Evolutionary conservation across 257 asterid genomes (phyloP).

Genomic region (Przewalskia tangutica): DNA sequence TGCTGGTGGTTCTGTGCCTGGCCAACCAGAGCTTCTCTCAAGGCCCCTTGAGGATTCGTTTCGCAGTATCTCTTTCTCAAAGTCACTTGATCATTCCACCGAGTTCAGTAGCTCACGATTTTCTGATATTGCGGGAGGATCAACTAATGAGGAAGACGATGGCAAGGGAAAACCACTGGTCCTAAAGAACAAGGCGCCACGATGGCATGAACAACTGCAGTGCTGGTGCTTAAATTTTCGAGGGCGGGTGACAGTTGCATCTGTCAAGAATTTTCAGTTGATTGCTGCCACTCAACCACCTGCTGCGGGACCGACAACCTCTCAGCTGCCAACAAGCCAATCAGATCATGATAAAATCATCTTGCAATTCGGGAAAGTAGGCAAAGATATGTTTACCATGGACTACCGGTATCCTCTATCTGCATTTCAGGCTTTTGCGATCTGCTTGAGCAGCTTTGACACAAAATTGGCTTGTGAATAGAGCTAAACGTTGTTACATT

Average conservation of each 20-base stretch:
- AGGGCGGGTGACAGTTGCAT: constrained; percentile 86
- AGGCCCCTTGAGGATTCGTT: constrained; percentile 81
- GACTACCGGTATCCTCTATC: constrained; percentile 82
- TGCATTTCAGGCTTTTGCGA: constrained; percentile 85
- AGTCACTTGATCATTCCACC: constrained; percentile 57
- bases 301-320: constrained; percentile 21
- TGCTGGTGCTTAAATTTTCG: constrained; percentile 92
- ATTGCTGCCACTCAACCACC: constrained; percentile 47
- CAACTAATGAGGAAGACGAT: constrained; percentile 30
- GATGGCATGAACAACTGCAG: constrained; percentile 94
- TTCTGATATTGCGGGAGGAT: constrained; percentile 38
- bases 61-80: constrained; percentile 79
- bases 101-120: constrained; percentile 83
- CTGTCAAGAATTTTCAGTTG: constrained; percentile 87
- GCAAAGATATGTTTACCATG: constrained; percentile 87
- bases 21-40: constrained; percentile 77
- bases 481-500: background rate
- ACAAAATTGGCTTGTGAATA: constrained; percentile 95
- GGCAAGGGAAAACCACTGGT: constrained; percentile 51
- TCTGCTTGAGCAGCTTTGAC: constrained; percentile 92
- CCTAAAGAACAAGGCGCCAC: constrained; percentile 82
- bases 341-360: constrained; percentile 79
- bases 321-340: constrained; percentile 44
- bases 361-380: constrained; percentile 87
- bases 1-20: constrained; percentile 82